Percentiles rank a stretch among this genome's conserved stretches.
phyloP scores from a whole-genome alignment of 1,139 yeast species.

The Yamadazyma friedrichii region DNA sequence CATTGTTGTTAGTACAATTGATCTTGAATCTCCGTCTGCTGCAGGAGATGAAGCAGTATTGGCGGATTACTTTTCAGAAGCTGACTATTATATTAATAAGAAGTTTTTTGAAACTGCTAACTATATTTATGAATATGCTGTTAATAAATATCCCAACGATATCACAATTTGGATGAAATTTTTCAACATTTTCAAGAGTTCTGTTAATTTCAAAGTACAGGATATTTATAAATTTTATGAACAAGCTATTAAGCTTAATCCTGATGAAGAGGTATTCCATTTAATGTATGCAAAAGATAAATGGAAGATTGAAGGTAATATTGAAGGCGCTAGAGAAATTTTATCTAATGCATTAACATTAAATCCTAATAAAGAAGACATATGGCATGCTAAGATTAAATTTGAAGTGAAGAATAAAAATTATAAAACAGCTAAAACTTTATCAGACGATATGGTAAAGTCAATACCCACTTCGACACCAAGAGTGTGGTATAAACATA shows the following conservation, averaged over 20 bases:
- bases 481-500: constrained; percentile 63
- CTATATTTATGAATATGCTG: constrained; percentile 48
- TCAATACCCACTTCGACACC: constrained; percentile 30
- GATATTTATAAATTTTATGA: constrained; percentile 51
- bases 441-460: constrained; percentile 42
- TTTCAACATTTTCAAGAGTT: constrained; percentile 43
- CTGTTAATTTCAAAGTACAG: constrained; percentile 12
- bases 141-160: constrained; percentile 48
- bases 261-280: constrained; percentile 50
- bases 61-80: constrained; percentile 35
- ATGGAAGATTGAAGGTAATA: constrained; percentile 50
- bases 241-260: constrained; percentile 47
- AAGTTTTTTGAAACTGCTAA: constrained; percentile 32
- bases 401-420: constrained; percentile 48
- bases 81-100: constrained; percentile 21
- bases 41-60: constrained; percentile 12
- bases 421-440: constrained; percentile 36
- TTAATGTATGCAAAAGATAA: constrained; percentile 73
- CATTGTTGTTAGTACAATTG: constrained; percentile 26
- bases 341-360: constrained; percentile 45
- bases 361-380: constrained; percentile 45
- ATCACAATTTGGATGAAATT: constrained; percentile 56
- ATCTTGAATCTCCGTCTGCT: constrained; percentile 7
- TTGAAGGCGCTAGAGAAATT: constrained; percentile 52
- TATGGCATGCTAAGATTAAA: constrained; percentile 74